Percentiles rank a stretch among this genome's conserved stretches.
These are phyloP conservation scores for Cryphonectria naterciae DNA, from an alignment of 2,329 filamentous ascomycete genomes.

Conservation along the genomic window DNA sequence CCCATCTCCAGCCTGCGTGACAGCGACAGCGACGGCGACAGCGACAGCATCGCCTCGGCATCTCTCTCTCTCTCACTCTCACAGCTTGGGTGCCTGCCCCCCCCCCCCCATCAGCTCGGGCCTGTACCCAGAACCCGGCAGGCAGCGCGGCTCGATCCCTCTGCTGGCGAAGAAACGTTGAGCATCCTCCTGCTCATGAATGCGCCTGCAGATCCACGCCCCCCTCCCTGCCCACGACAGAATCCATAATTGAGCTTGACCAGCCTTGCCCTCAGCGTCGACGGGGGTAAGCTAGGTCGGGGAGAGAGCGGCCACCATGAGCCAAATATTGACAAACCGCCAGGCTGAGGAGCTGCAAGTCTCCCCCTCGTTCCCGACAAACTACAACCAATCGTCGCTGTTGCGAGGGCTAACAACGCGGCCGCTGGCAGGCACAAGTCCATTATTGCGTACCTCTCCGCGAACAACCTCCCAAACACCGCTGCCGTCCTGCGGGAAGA, in stretches of 20 bases:
- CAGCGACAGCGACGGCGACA: neutral
- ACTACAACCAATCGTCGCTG: constrained; percentile 28
- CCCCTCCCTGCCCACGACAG: neutral
- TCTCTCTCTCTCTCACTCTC: too few relatives aligned
- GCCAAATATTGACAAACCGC: constrained; percentile 73
- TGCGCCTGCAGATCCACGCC: neutral
- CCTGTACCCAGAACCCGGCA: neutral
- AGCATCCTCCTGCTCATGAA: constrained; percentile 2
- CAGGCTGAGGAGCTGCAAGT: constrained; percentile 90
- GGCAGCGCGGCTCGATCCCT: constrained; percentile 7
- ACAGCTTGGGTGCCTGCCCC: neutral
- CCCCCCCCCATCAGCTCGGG: neutral
- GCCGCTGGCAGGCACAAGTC: constrained; percentile 75
- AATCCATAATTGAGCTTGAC: constrained; percentile 5
- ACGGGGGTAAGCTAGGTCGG: constrained; percentile 16
- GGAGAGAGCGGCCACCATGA: constrained; percentile 55
- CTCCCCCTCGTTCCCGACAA: constrained; percentile 19
- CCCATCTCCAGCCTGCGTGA: neutral
- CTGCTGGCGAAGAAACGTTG: constrained; percentile 17
- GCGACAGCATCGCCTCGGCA: constrained; percentile 1
- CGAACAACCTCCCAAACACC: constrained; percentile 71
- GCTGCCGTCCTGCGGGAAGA: constrained; percentile 77
- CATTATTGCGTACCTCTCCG: constrained; percentile 84
- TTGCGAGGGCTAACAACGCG: constrained; percentile 15
- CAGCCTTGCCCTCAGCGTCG: neutral